Evolutionary conservation across 129 eudicot genomes (phyloP), one percentile per base, ranked within the genome.

Genomic region (Pseudognaphalium luteoalbum): DNA sequence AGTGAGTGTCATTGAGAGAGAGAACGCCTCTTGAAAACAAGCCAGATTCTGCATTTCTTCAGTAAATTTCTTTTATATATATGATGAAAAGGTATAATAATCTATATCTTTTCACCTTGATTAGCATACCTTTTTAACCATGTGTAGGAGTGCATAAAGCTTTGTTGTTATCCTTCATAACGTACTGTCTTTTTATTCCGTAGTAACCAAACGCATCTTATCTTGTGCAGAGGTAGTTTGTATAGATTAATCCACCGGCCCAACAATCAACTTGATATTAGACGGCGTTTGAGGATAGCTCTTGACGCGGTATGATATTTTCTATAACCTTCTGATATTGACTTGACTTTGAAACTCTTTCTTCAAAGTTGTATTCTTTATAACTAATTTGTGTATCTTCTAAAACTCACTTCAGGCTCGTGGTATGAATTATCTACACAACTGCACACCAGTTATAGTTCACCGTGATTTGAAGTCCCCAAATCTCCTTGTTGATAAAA

Each of bases 351-450:
- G 28, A 32, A 3, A 22, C 58, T 76, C 79, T 63, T 20, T 77
- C 61, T 32, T 22, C 15, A 1, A 25, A 8, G 34, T 19, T 61
- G 71, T 35, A 70, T 51, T 66, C 21, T 11, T 68, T 76, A 15
- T 56, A 10, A 47, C 60, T 65, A 8, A 30, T 63, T 4, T 34
- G 15, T 51, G 47, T 67, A 51, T 74, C 42, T 17, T 64, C 21
- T 35, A 34, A 59, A 15, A 19, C 74, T 83, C 14, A 29, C 77
- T 68, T 51, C 89, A 92, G 98, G 98, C 94, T 7, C 84, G 96
- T 60, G 98, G 98, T 71, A 90, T 92, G 98, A 92, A 92, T 90
- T 92, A 92, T 85, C 83, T 92, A 80, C 98, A 92, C 83, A 92
- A 86, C 76, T 88, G 96, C 86, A 78, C 88, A 12, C 98, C 98